Evolutionary conservation across 805 yeast genomes (phyloP), one percentile per base, ranked within the genome.

Genomic region (Wickerhamomyces ciferrii): DNA sequence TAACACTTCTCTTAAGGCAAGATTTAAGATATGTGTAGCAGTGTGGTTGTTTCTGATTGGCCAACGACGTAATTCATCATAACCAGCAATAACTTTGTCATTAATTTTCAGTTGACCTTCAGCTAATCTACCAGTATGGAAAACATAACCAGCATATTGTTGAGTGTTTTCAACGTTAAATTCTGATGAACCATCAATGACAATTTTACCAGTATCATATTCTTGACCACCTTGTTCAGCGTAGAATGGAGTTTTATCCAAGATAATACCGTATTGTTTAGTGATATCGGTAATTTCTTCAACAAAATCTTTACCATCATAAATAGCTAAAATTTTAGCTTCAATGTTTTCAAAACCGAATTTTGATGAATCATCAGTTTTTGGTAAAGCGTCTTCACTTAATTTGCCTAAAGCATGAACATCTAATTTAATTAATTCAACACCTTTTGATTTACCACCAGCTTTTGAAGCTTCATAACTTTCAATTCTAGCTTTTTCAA

Each of bases 181-280:
- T 66, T 92, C 96, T 46, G 91, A 75, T 55, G 70, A 70, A 41
- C 95, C 97, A 62, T 91, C 97, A 59, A 89, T 81, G 43, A 89
- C 91, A 53, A 94, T 76, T 67, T 80, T 85, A 69, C 99, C 99
- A 39, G 95, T 86, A 66, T 94, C 99, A 62, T 77, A 85, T 68
- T 90, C 97, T 75, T 94, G 99, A 62, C 99, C 99, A 81, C 99
- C 99, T 70, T 88, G 95, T 72, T 94, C 99, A 43, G 99, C 98
- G 63, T 94, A 94, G 70, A 94, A 89, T 66, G 95, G 94, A 23
- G 98, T 88, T 66, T 81, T 85, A 65, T 94, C 95, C 49, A 94
- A 74, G 43, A 94, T 65, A 44, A 94, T 68, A 65, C 99, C 99
- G 54, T 76, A 69, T 64, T 87, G 89, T 53, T 69, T 68, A 38